Conservation (phyloP, 805 yeast genomes). For the Lachancea nothofagi region DNA sequence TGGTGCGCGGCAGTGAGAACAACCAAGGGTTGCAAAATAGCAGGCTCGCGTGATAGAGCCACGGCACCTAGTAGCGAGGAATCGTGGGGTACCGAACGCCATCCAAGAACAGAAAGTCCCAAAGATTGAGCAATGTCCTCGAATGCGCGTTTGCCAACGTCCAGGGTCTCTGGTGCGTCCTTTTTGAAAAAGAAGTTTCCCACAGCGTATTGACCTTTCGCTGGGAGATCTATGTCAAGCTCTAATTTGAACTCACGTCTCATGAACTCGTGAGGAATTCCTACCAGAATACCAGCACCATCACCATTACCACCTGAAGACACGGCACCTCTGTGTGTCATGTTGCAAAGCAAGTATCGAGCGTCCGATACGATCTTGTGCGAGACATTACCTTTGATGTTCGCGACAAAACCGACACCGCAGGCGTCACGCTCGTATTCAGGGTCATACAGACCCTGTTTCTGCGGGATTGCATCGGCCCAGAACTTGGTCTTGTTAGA, state of each 20-base stretch:
- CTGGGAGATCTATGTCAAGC: conserved; percentile 63
- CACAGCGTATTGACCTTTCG: conserved; percentile 82
- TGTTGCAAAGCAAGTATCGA: conserved; percentile 78
- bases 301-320: conserved; percentile 97
- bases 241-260: conserved; percentile 74
- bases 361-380: conserved; percentile 95
- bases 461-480: conserved; percentile 84
- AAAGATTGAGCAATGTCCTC: conserved; percentile 72
- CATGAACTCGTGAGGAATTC: conserved; percentile 87
- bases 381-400: conserved; percentile 78
- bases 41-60: conserved; percentile 87
- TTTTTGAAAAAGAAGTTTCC: conserved; percentile 94
- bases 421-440: conserved; percentile 94
- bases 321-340: conserved; percentile 99
- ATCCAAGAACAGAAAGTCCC: conserved; percentile 80
- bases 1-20: conserved; percentile 47
- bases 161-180: conserved; percentile 60
- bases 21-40: conserved; percentile 87
- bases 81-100: conserved; percentile 95
- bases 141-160: conserved; percentile 67
- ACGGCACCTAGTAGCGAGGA: conserved; percentile 94
- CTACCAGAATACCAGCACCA: conserved; percentile 95
- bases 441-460: conserved; percentile 90
- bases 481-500: conserved; percentile 36
- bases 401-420: conserved; percentile 97